Base-by-base conservation (phyloP, 441 rosid species). In the Cnidoscolus chayamansa region DNA sequence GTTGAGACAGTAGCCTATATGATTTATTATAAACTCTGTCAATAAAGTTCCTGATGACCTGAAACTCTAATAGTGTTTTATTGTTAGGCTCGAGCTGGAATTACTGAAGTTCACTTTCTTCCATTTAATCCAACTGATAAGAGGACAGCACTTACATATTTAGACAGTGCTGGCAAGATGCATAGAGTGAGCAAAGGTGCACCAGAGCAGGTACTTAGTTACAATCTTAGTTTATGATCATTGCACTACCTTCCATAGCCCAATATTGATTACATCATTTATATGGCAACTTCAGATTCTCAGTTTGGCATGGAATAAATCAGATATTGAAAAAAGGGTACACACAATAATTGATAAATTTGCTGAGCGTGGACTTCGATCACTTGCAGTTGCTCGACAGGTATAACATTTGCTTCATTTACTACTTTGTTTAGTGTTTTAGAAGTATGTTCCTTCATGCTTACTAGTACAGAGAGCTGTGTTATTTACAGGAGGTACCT, bases 161-260 rank as follows among this genome's bases (percentile, higher is more conserved):
- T 89, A 32, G 99, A 95, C 76, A 49, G 79, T 30, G 72, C 81
- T 0, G 97, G 96, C 19, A 80, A 86, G 73, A 91, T 97, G 98
- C 96, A 91, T 77, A 74, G 98, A 81, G 90, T 90, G 62, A 94
- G 98, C 86, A 90, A 92, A 86, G 98, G 99, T 72, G 99, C 99
- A 65, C 99, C 99, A 1, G 99, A 92, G 76, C 97, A 94, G 97
- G 97, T 91, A 78, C 13, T 35, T 19, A 7, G 16, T 13, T 71
- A 16, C 9, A 63, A 25, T 51, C 48, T 50, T 45, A 51, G 59
- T 51, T 59, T 69, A 73, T 69, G 15, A 43, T 35, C 43, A 40
- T 37, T 19, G 63, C 17, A 13, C 15, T 50, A 16, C 4, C 35
- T 66, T 37, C 40, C 58, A 40, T 62, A 58, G 15, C 45, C 54